These are phyloP conservation scores for Arabidopsis arenosa DNA, from an alignment of 345 rosid genomes.

Conservation along the genomic window DNA sequence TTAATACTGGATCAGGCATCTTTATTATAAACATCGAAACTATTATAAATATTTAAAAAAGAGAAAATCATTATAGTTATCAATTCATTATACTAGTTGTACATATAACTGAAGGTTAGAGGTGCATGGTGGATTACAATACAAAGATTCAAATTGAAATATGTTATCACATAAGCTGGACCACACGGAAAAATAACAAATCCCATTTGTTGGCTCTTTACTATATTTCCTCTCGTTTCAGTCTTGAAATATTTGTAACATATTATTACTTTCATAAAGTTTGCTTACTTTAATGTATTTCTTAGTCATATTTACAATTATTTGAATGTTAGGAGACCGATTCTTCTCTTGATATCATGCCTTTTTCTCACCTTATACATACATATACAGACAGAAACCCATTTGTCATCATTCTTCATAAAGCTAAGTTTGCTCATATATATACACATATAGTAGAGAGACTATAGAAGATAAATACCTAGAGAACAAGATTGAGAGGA, in stretches of 20 bases:
- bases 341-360: slow-evolving; percentile 18
- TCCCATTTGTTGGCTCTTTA: background rate
- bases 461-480: slow-evolving; percentile 33
- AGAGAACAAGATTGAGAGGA: slow-evolving; percentile 33
- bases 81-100: slow-evolving; percentile 12
- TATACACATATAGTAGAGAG: slow-evolving; percentile 20
- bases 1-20: background rate
- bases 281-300: background rate
- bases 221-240: slow-evolving; percentile 4
- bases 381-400: slow-evolving; percentile 13
- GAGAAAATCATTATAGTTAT: background rate
- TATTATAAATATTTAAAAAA: background rate
- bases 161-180: slow-evolving; percentile 3
- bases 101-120: background rate
- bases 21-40: background rate
- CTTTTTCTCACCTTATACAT: background rate
- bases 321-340: slow-evolving; percentile 28
- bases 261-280: slow-evolving; percentile 22
- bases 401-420: slow-evolving; percentile 24
- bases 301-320: slow-evolving; percentile 26
- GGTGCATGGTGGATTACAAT: background rate
- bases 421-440: slow-evolving; percentile 4
- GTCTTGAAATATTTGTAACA: background rate
- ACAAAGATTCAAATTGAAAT: slow-evolving; percentile 1
- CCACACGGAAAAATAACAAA: background rate